Evolutionary conservation across 1,284 basidiomycete genomes (phyloP), one percentile per base, ranked within the genome.

Genomic region (Retiboletus flavoniger): DNA sequence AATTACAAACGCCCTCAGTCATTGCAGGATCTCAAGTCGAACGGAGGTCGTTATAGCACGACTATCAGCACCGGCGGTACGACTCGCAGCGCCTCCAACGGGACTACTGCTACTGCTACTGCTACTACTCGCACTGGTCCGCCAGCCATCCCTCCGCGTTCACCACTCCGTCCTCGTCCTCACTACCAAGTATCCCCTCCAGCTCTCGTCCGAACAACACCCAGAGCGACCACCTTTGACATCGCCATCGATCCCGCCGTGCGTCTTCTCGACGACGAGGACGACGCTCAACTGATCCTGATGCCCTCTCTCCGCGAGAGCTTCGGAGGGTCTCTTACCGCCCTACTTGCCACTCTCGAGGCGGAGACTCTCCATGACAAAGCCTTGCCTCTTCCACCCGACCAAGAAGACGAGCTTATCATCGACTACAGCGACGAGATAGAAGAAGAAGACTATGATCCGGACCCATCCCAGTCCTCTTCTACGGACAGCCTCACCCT

Each of bases 1-100:
- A 59, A 69, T 60, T 67, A 58, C 65, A 67, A 67, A 70, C 68
- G 64, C 56, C 65, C 68, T 45, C 67, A 57, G 54, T 63, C 66
- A 19, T 61, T 67, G 21, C 60, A 64, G 47, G 51, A 68, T 65
- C 61, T 68, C 65, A 60, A 57, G 61, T 48, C 35, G 9, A 54
- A 48, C 50, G 36, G 47, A 19, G 35, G 19, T 29, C 21, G 50
- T 62, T 59, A 54, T 58, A 53, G 63, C 57, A 39, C 43, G 39
- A 42, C 51, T 53, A 49, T 43, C 53, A 54, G 32, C 53, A 51
- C 19, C 44, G 53, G 44, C 59, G 40, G 41, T 48, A 47, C 45
- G 0, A 41, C 54, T 42, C 59, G 39, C 35, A 35, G 42, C 41
- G 49, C 41, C 21, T 28, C 41, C 46, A 54, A 58, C 55, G 51